Conservation (phyloP, 2,329 filamentous ascomycete species). For the Fonsecaea multimorphosa region DNA sequence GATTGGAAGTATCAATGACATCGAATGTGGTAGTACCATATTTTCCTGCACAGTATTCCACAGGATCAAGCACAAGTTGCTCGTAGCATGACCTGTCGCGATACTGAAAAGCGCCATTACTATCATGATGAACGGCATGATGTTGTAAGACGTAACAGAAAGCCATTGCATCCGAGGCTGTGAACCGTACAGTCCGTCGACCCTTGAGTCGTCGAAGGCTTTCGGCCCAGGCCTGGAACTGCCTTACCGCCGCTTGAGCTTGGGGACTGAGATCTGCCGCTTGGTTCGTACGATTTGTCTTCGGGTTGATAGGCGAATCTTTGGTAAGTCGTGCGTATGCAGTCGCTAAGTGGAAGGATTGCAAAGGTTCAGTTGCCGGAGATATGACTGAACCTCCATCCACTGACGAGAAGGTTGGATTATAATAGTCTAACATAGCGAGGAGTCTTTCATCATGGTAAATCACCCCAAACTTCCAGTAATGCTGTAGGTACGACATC, state of each 20-base stretch:
- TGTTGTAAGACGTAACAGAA: background rate
- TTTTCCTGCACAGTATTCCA: background rate
- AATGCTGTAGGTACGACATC: background rate
- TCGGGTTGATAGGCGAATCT: background rate
- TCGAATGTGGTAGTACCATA: background rate
- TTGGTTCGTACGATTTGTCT: no score
- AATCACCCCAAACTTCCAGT: background rate
- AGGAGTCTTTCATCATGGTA: background rate
- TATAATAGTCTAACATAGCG: background rate
- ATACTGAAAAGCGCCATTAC: background rate
- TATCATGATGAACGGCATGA: background rate
- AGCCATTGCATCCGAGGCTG: background rate
- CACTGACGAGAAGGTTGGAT: background rate
- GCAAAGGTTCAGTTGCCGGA: background rate
- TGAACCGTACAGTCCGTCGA: background rate
- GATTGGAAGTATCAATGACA: background rate
- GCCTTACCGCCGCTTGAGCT: background rate
- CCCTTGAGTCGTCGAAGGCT: background rate
- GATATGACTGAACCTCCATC: background rate
- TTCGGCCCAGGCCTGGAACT: background rate
- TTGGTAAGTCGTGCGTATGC: background rate
- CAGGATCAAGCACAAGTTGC: background rate
- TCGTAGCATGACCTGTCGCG: background rate
- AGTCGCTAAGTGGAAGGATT: conserved; percentile 1
- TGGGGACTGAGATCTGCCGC: background rate